Evolutionary conservation across 2,329 filamentous ascomycete species (phyloP).

Genomic region (Orbilia oligospora): DNA sequence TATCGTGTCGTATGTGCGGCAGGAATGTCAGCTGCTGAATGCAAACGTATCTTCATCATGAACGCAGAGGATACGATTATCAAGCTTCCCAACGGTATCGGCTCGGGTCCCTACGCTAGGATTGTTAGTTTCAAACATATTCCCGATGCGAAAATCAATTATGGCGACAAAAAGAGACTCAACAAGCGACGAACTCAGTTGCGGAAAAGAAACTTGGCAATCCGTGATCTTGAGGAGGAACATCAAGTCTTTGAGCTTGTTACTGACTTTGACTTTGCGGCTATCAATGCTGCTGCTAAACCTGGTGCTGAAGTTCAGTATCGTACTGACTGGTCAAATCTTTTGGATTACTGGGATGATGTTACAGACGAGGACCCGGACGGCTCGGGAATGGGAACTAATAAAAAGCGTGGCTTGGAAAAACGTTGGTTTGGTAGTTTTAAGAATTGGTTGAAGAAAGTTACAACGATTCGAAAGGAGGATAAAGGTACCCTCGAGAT

Average conservation of each 20-base stretch:
- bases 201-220: neutral
- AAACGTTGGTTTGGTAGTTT: conserved; percentile 18
- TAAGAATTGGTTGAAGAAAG: conserved; percentile 30
- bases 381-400: conserved; percentile 6
- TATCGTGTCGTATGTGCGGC: conserved; percentile 26
- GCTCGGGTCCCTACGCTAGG: conserved; percentile 22
- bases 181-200: conserved; percentile 15
- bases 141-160: conserved; percentile 24
- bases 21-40: conserved; percentile 27
- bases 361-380: conserved; percentile 30
- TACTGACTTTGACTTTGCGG: conserved; percentile 27
- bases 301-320: conserved; percentile 40
- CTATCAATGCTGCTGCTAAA: conserved; percentile 19
- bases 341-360: conserved; percentile 36
- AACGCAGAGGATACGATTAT: conserved; percentile 28
- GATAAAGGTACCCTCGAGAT: conserved; percentile 25
- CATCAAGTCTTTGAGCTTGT: conserved; percentile 32
- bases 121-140: conserved; percentile 28
- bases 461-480: conserved; percentile 24
- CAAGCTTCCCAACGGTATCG: conserved; percentile 18
- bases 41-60: conserved; percentile 38
- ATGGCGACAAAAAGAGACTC: conserved; percentile 3
- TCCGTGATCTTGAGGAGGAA: conserved; percentile 7
- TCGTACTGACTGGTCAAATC: conserved; percentile 31
- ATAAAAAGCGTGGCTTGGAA: conserved; percentile 12